Evolutionary conservation across 1,284 basidiomycete species (phyloP).

Genomic region (Ustilago cynodontis): DNA sequence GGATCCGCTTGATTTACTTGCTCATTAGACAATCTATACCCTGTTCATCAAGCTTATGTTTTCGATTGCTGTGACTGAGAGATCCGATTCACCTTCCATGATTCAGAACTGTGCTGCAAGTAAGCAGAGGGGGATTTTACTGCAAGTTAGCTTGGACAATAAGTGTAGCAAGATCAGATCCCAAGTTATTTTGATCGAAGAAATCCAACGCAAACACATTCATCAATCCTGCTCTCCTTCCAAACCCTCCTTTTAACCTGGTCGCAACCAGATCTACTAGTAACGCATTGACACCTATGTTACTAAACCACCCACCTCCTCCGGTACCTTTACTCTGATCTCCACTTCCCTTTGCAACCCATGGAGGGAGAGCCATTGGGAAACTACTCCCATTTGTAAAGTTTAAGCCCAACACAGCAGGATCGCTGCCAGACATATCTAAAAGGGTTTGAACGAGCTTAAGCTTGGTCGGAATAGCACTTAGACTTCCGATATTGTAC

Average conservation of each 20-base stretch:
- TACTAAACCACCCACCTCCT: conserved; percentile 21
- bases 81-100: neutral
- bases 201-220: conserved; percentile 54
- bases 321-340: conserved; percentile 14
- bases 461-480: conserved; percentile 39
- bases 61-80: too few relatives aligned
- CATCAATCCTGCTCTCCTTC: conserved; percentile 28
- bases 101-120: too few relatives aligned
- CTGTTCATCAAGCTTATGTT: neutral
- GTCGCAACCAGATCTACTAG: conserved; percentile 38
- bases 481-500: conserved; percentile 51
- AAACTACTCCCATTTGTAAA: conserved; percentile 45
- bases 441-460: conserved; percentile 32
- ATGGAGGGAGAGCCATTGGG: conserved; percentile 51
- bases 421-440: conserved; percentile 16
- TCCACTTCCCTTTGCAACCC: conserved; percentile 43
- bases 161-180: conserved; percentile 29
- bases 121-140: conserved; percentile 1
- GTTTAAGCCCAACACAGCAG: conserved; percentile 30
- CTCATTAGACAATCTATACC: conserved; percentile 10
- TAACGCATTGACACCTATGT: conserved; percentile 36
- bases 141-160: conserved; percentile 58
- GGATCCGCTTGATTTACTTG: conserved; percentile 21
- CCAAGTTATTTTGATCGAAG: conserved; percentile 42
- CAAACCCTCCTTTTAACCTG: neutral